phyloP scores from a whole-genome alignment of 306 rosid genomes.

The Coriaria nepalensis region DNA sequence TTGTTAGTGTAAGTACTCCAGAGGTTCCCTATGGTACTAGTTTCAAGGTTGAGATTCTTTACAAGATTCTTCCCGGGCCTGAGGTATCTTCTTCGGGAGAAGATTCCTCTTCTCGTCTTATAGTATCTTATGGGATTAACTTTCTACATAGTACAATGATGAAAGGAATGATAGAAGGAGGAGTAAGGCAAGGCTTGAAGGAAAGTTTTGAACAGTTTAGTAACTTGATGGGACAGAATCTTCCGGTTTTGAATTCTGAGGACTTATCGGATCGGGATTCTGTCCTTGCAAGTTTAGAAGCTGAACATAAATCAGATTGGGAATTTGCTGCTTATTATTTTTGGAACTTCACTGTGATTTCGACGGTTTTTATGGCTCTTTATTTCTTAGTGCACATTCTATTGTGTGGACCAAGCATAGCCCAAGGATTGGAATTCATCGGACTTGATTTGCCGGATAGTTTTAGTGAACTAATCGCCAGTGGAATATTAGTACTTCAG shows the following conservation, averaged over 20 bases:
- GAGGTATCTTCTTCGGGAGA: slow-evolving; percentile 43
- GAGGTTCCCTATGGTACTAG: slow-evolving; percentile 78
- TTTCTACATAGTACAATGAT: slow-evolving; percentile 68
- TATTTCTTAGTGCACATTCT: slow-evolving; percentile 54
- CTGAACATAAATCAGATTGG: slow-evolving; percentile 45
- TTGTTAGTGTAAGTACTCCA: slow-evolving; percentile 48
- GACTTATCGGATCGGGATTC: slow-evolving; percentile 39
- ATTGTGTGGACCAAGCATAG: slow-evolving; percentile 30
- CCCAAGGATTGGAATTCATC: slow-evolving; percentile 53
- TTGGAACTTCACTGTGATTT: slow-evolving; percentile 43
- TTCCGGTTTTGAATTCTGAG: slow-evolving; percentile 26
- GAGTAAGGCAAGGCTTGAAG: slow-evolving; percentile 59
- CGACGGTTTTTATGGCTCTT: slow-evolving; percentile 36
- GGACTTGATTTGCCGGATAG: slow-evolving; percentile 87
- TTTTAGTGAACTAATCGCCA: slow-evolving; percentile 55
- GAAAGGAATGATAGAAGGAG: slow-evolving; percentile 67
- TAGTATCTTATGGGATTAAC: slow-evolving; percentile 58
- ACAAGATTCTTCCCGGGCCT: slow-evolving; percentile 61
- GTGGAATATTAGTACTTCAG: slow-evolving; percentile 53
- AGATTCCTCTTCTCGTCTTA: slow-evolving; percentile 42
- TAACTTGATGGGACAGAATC: slow-evolving; percentile 30
- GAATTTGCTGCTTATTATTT: slow-evolving; percentile 49
- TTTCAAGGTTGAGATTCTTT: slow-evolving; percentile 60
- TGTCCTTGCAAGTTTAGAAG: slow-evolving; percentile 32
- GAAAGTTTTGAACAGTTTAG: slow-evolving; percentile 54